Base-by-base conservation (phyloP, 2,329 filamentous ascomycete genomes). In the Aspergillus aculeatinus region DNA sequence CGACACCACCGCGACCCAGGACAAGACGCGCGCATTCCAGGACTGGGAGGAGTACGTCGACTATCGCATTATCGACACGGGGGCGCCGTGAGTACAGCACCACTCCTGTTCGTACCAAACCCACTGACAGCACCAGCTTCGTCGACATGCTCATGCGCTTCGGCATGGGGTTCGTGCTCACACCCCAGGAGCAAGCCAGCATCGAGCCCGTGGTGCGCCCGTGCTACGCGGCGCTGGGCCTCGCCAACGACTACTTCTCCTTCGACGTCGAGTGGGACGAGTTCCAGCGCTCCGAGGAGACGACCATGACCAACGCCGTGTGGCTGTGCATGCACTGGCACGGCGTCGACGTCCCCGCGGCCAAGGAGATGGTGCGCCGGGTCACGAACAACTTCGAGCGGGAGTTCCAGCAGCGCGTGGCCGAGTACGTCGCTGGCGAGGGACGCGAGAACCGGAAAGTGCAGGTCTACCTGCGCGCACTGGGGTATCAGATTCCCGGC, bases 251-350 rank as follows among this genome's bases (percentile, higher is more conserved):
- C 25, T 66, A 63, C 50, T 66, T 61, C 31, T 64, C 64, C 1
- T 64, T 64, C 11, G 64, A 66, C 29, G 47, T 63, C 5, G 64
- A 66, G 47, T 66, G 64, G 64, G 52, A 60, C 5, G 64, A 64
- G 33, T 63, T 58, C n/a, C 49, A 55, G 27, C 35, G 49, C 9
- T 39, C 16, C 4, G 33, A 42, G 2, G 49, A 52, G 23, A 25
- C 48, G 2, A 42, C 61, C 6, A 64, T 65, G 62, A 64, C 63
- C 4, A 65, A 61, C 48, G 59, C 60, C 5, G 62, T 65, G 3
- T 65, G 63, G 61, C 51, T 65, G 14, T 65, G 59, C 29, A 65
- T 62, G 58, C 55, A 64, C 19, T 65, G 63, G 63, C 50, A 65
- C 14, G 42, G 29, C 21, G 53, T 64, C 5, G 53, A 53, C 9